Evolutionary conservation across 371 early-diverging fungal species (phyloP), one percentile per base, ranked within the genome.

Genomic region (Chytridium lagenaria): DNA sequence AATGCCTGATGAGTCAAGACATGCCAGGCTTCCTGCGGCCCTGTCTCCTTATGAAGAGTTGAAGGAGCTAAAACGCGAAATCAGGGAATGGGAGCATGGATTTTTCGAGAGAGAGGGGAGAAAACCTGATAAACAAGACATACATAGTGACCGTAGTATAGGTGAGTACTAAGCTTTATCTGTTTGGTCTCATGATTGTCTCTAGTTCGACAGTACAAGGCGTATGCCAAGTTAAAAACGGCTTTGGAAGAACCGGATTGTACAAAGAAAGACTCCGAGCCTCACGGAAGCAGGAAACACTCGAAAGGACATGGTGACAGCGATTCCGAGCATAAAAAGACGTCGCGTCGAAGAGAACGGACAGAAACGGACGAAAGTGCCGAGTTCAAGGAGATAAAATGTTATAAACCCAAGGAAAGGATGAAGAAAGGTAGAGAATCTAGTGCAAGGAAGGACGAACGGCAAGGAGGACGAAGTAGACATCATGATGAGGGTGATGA

Each of bases 41-140:
- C n/a, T n/a, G n/a, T n/a, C n/a, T n/a, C n/a, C n/a, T n/a, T n/a
- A n/a, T n/a, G n/a, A n/a, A 23, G 55, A 83, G 65, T 2, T 85
- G 69, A 83, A 84, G 72, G 37, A 67, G 37, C 40, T 86, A 28
- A 83, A 83, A 70, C 51, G 74, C 30, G 86, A 85, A 69, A 81
- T 87, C 49, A 87, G 86, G 74, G 82, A 80, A 23, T 87, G 88
- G 88, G 88, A 87, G 66, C 79, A 76, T 49, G 39, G 59, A 12
- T 87, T 87, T 73, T 57, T 74, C 7, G 59, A 66, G 31, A 67
- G 85, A 22, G 61, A 61, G 36, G 88, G 84, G 1, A n/a, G 86
- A 19, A 85, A 85, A 68, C 86, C 88, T 23, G 76, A 73, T 51
- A 87, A 85, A 78, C 40, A 75, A 23, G 88, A 87, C 67, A 86